phyloP scores from a whole-genome alignment of 2,329 filamentous ascomycete genomes.

The Sporothrix variecibatus region DNA sequence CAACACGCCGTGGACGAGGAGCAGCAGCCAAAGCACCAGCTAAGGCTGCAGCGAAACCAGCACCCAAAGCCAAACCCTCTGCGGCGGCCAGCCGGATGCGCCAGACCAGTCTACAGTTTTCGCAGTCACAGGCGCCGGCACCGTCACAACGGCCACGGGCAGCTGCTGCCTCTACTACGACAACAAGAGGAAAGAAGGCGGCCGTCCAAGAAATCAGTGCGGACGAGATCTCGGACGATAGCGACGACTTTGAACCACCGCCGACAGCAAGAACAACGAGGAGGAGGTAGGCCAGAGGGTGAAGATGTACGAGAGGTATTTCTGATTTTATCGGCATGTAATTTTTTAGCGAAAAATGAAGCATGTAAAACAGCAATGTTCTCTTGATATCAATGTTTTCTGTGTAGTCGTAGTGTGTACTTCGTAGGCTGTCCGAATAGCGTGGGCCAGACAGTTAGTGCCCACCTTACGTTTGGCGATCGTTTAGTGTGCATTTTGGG shows the following conservation, averaged over 20 bases:
- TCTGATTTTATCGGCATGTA: neutral
- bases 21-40: neutral
- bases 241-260: slow-evolving; percentile 31
- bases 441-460: neutral
- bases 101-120: slow-evolving; percentile 30
- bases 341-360: neutral
- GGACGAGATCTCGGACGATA: slow-evolving; percentile 33
- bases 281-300: neutral
- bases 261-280: slow-evolving; percentile 21
- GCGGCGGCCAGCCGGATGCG: slow-evolving; percentile 13
- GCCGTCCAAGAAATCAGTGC: slow-evolving; percentile 28
- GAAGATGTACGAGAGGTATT: neutral
- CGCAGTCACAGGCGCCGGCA: slow-evolving; percentile 21
- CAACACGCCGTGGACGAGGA: slow-evolving; percentile 32
- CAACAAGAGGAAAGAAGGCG: neutral
- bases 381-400: neutral
- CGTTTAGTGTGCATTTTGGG: neutral
- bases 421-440: neutral
- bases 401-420: too few relatives aligned
- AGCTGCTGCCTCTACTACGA: neutral
- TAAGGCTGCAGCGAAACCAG: neutral
- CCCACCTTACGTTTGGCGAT: neutral
- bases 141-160: neutral
- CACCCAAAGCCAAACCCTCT: neutral
- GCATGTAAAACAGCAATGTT: neutral